A percentile compares a stretch with the other conserved stretches of the same genome.
Conservation (phyloP, 1,139 yeast species). For the Yamadazyma jaroonii region DNA sequence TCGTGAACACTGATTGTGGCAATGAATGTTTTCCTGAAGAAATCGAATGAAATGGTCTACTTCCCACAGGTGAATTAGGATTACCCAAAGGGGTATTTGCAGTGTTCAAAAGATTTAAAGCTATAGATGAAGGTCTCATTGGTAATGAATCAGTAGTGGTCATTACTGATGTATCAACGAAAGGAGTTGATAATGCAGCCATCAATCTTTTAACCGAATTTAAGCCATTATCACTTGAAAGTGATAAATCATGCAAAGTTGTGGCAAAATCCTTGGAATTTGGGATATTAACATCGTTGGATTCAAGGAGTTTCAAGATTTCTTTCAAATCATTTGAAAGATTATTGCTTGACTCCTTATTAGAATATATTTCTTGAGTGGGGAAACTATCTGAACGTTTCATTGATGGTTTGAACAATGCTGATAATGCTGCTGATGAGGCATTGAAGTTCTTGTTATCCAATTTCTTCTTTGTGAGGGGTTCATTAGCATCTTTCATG, state of each 20-base stretch:
- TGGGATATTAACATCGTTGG: conserved; percentile 26
- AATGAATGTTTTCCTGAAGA: conserved; percentile 64
- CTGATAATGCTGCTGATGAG: conserved; percentile 63
- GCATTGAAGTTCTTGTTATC: conserved; percentile 28
- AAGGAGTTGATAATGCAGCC: conserved; percentile 74
- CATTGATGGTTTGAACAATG: conserved; percentile 46
- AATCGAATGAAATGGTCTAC: conserved; percentile 56
- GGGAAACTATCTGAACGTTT: conserved; percentile 39
- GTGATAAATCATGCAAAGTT: conserved; percentile 55
- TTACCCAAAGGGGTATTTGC: not conserved
- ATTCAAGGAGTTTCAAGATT: conserved; percentile 42
- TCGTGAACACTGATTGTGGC: conserved; percentile 84
- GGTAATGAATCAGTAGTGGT: conserved; percentile 26
- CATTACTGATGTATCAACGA: conserved; percentile 53
- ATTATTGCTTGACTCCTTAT: conserved; percentile 7
- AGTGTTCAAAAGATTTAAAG: conserved; percentile 24
- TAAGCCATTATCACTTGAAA: conserved; percentile 27
- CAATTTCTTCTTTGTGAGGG: not conserved
- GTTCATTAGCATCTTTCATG: conserved; percentile 4
- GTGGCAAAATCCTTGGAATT: conserved; percentile 44
- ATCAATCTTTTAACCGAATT: conserved; percentile 47
- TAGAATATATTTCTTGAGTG: conserved; percentile 21
- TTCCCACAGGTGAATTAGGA: conserved; percentile 7
- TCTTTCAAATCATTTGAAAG: conserved; percentile 39
- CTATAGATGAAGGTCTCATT: conserved; percentile 24